A percentile compares a stretch with the other conserved stretches of the same genome.
Evolutionary conservation across 177 flowering plant species (phyloP).

Genomic region (Vitis hybrid): DNA sequence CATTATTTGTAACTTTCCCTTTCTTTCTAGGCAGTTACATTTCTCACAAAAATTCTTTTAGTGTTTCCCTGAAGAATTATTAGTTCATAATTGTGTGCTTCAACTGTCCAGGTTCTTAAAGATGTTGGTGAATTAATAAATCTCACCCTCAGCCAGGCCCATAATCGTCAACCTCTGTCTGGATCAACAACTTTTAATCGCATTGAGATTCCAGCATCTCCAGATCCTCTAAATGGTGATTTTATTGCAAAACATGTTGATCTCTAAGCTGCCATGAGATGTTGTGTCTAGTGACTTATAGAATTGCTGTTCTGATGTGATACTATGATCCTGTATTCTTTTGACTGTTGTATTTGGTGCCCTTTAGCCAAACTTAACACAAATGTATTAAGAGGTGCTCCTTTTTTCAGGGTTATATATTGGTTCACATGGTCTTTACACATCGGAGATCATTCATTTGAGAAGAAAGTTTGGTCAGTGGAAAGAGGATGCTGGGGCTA

Average conservation of each 20-base stretch:
- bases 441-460: slow-evolving; percentile 86
- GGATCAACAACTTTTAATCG: slow-evolving; percentile 86
- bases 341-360: not conserved
- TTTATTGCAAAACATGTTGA: slow-evolving; percentile 6
- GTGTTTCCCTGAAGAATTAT: not conserved
- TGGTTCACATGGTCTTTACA: slow-evolving; percentile 81
- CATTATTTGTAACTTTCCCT: too few relatives aligned
- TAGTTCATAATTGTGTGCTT: slow-evolving; percentile 8
- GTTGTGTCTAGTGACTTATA: not conserved
- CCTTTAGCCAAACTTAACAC: not conserved
- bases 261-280: not conserved
- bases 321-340: not conserved
- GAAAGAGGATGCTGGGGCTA: slow-evolving; percentile 55
- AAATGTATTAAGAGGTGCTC: not conserved
- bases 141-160: slow-evolving; percentile 68
- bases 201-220: slow-evolving; percentile 62
- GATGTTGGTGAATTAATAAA: slow-evolving; percentile 71
- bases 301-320: not conserved
- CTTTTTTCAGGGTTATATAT: slow-evolving; percentile 70
- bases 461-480: slow-evolving; percentile 84
- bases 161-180: slow-evolving; percentile 68
- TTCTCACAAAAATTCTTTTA: too few relatives aligned
- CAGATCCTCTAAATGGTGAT: slow-evolving; percentile 87
- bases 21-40: too few relatives aligned
- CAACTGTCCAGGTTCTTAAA: slow-evolving; percentile 68